Evolutionary conservation across 805 yeast genomes (phyloP), one percentile per base, ranked within the genome.

Genomic region (Geotrichum ghanense): DNA sequence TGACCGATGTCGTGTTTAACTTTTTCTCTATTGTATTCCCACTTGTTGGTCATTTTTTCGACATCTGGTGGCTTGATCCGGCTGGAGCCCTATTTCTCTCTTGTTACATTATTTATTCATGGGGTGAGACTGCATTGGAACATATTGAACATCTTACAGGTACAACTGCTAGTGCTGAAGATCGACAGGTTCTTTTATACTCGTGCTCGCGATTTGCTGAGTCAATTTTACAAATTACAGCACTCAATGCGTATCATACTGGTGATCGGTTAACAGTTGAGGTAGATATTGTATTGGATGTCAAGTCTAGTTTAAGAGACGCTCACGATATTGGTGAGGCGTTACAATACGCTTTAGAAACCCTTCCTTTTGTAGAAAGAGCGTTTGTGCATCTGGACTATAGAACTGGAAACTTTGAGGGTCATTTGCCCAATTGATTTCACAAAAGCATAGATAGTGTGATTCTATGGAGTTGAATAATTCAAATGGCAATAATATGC

Each of bases 281-380:
- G 58, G 83, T 83, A 21, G 94, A 83, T 55, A 63, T 84, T 37
- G 77, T 83, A 3, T 71, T 77, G 45, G 76, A 76, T 51, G 65
- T 66, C 22, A 59, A 69, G 7, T 62, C 79, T 52, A 59, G 69
- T 2, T 65, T 83, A 56, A 73, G 78, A 49, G 94, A 84, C 55
- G 70, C 79, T 46, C 94, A 84, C 60, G 94, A 84, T 59, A 69
- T 84, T 27, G 94, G 86, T 2, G 94, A 83, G 61, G 80, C 89
- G 0, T 64, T 84, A 41, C 94, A 84, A 62, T 84, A 83, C 56
- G 83, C 92, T 1, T 69, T 84, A 22, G 94, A 84, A 53, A 77
- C 88, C 0, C 65, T 84, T 49, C 88, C 90, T 0, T 74, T 70
- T 60, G 88, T 84, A 2, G 90, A 84, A 58, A 68, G 94, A 45